Conservation (phyloP, 2,329 filamentous ascomycete genomes). For the Aspergillus tamarii region DNA sequence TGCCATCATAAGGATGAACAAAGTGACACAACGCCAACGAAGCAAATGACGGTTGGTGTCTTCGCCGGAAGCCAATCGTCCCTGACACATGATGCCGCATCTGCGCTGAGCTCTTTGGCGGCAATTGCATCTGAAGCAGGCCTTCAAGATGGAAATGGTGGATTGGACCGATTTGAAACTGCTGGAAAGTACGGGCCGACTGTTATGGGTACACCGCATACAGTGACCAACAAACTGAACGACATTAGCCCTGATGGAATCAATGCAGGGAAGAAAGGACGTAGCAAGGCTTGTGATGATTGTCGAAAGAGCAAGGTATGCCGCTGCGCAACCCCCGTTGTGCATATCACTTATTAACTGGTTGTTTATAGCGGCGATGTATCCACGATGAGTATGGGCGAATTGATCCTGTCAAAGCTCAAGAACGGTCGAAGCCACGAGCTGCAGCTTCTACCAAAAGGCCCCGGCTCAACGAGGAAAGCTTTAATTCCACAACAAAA, state of each 20-base stretch:
- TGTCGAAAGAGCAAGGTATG: slow-evolving; percentile 70
- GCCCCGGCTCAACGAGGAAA: slow-evolving; percentile 50
- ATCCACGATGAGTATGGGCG: slow-evolving; percentile 68
- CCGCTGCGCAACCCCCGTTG: slow-evolving; percentile 30
- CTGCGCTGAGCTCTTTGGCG: slow-evolving; percentile 43
- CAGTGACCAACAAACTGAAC: slow-evolving; percentile 28
- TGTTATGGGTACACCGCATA: slow-evolving; percentile 32
- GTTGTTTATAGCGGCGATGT: slow-evolving; percentile 59
- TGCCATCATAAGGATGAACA: slow-evolving; percentile 66
- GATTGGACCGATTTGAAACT: slow-evolving; percentile 34
- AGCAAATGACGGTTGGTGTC: slow-evolving; percentile 33
- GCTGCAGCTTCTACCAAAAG: slow-evolving; percentile 61
- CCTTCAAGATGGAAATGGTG: slow-evolving; percentile 31
- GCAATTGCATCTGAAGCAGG: slow-evolving; percentile 42
- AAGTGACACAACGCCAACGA: slow-evolving; percentile 30
- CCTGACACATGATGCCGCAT: slow-evolving; percentile 42
- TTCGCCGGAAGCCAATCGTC: slow-evolving; percentile 38
- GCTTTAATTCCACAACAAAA: slow-evolving; percentile 29
- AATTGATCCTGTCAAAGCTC: slow-evolving; percentile 66
- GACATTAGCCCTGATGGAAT: slow-evolving; percentile 39
- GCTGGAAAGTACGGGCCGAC: slow-evolving; percentile 30
- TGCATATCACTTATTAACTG: slow-evolving; percentile 21
- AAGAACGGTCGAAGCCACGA: slow-evolving; percentile 63
- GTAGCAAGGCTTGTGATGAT: slow-evolving; percentile 67
- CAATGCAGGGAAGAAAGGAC: slow-evolving; percentile 56